These are phyloP conservation scores for Microcos paniculata DNA, from an alignment of 345 rosid species.

Conservation along the genomic window DNA sequence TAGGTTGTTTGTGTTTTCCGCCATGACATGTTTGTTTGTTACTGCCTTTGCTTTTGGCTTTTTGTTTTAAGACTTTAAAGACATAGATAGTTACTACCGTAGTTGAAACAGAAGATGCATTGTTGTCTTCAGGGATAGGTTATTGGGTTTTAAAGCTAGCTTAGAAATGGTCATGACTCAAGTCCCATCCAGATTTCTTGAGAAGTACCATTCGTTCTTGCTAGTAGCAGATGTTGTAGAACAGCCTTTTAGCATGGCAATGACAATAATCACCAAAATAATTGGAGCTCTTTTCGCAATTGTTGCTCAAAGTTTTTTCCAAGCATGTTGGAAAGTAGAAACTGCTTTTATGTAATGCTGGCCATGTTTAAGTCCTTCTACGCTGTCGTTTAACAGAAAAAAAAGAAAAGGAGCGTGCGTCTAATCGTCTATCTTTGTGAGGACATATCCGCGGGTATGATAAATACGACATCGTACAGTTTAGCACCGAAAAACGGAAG, in stretches of 20 bases:
- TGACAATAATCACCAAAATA: not conserved
- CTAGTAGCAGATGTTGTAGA: not conserved
- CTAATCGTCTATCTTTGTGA: not conserved
- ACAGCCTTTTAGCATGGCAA: not conserved
- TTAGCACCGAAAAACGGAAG: not conserved
- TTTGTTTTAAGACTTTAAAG: not conserved
- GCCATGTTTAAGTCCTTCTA: not conserved
- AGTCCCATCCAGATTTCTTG: not conserved
- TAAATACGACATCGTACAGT: not conserved
- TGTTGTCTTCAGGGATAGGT: not conserved
- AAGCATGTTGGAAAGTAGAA: not conserved
- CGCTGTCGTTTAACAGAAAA: too few relatives aligned
- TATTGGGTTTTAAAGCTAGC: not conserved
- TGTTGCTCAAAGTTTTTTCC: not conserved
- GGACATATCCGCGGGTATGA: not conserved
- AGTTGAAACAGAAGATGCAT: not conserved
- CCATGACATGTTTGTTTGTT: constrained; percentile 9
- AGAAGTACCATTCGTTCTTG: not conserved
- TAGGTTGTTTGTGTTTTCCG: constrained; percentile 11
- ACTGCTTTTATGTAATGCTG: not conserved
- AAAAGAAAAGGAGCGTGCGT: not conserved
- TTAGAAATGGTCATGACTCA: not conserved
- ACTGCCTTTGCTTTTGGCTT: not conserved
- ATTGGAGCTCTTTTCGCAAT: not conserved
- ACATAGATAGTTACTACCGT: not conserved